Conservation (phyloP, 2,329 filamentous ascomycete genomes). For the Paecilomyces sp. region DNA sequence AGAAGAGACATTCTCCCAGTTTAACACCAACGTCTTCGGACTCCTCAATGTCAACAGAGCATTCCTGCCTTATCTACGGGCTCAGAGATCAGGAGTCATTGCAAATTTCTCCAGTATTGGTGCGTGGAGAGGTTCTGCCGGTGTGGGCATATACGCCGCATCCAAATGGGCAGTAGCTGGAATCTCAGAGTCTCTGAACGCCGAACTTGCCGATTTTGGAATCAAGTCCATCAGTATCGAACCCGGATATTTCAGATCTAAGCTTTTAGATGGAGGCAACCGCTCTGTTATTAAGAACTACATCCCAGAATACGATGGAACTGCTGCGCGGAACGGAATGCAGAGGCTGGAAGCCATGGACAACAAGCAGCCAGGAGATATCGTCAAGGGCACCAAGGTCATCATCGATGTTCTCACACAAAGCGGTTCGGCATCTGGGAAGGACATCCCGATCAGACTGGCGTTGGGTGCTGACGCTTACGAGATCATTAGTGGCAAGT, state of each 20-base stretch:
- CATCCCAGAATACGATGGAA: conserved; percentile 6
- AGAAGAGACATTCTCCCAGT: conserved; percentile 18
- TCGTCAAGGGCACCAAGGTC: conserved; percentile 45
- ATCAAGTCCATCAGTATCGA: conserved; percentile 11
- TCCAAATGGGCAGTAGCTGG: conserved; percentile 19
- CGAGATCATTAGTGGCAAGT: conserved; percentile 37
- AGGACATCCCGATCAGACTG: conserved; percentile 46
- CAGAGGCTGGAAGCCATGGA: conserved; percentile 28
- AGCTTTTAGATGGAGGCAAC: conserved; percentile 6
- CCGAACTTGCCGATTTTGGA: conserved; percentile 9
- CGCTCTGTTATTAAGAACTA: background rate
- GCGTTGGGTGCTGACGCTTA: conserved; percentile 49
- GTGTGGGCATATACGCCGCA: conserved; percentile 25
- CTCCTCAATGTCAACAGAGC: conserved; percentile 29
- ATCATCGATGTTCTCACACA: conserved; percentile 51
- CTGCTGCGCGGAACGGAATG: conserved; percentile 3
- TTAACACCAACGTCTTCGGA: conserved; percentile 33
- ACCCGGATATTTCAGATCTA: conserved; percentile 12
- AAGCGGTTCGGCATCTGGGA: conserved; percentile 42
- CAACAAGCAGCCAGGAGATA: conserved; percentile 49
- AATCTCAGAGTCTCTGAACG: background rate
- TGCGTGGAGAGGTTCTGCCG: conserved; percentile 17
- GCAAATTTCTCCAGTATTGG: conserved; percentile 30
- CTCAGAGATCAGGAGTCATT: conserved; percentile 22
- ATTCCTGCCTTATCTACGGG: conserved; percentile 29